Evolutionary conservation across 2,329 filamentous ascomycete species (phyloP).

Genomic region (Penicillium nordicum): DNA sequence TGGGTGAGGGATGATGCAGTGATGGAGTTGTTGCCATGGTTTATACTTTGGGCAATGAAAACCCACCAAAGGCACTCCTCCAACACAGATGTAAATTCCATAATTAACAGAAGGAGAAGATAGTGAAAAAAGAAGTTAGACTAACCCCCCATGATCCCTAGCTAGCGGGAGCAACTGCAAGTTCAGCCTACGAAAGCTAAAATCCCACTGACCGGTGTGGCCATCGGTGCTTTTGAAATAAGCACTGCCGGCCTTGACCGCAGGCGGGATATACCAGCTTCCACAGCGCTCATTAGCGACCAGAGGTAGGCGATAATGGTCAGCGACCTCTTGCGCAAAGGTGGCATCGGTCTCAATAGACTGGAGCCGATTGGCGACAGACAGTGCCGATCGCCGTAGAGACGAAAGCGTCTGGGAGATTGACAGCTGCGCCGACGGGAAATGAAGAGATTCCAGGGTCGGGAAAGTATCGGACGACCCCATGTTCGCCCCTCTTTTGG

Average conservation of each 20-base stretch:
- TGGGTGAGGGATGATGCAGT: background rate
- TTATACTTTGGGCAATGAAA: background rate
- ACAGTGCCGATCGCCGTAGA: slow-evolving; percentile 72
- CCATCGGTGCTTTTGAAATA: slow-evolving; percentile 99
- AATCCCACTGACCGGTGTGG: slow-evolving; percentile 85
- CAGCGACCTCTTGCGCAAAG: slow-evolving; percentile 64
- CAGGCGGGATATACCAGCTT: slow-evolving; percentile 81
- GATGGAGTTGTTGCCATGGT: background rate
- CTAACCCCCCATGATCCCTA: slow-evolving; percentile 62
- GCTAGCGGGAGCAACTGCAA: slow-evolving; percentile 72
- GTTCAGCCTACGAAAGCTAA: slow-evolving; percentile 81
- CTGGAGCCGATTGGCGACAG: slow-evolving; percentile 73
- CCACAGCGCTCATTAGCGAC: slow-evolving; percentile 94
- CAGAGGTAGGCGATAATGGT: slow-evolving; percentile 59
- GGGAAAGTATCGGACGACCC: slow-evolving; percentile 30
- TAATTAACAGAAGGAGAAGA: background rate
- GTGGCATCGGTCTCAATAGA: slow-evolving; percentile 74
- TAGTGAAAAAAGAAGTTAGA: slow-evolving; percentile 23
- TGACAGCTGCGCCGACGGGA: slow-evolving; percentile 57
- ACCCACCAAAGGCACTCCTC: background rate
- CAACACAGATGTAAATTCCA: background rate
- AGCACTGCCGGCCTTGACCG: slow-evolving; percentile 65
- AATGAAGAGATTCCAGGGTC: slow-evolving; percentile 48
- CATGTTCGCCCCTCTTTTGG: slow-evolving; percentile 20
- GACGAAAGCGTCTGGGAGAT: slow-evolving; percentile 67